Evolutionary conservation across 768 basidiomycete species (phyloP).

Genomic region (Filobasidium floriforme): DNA sequence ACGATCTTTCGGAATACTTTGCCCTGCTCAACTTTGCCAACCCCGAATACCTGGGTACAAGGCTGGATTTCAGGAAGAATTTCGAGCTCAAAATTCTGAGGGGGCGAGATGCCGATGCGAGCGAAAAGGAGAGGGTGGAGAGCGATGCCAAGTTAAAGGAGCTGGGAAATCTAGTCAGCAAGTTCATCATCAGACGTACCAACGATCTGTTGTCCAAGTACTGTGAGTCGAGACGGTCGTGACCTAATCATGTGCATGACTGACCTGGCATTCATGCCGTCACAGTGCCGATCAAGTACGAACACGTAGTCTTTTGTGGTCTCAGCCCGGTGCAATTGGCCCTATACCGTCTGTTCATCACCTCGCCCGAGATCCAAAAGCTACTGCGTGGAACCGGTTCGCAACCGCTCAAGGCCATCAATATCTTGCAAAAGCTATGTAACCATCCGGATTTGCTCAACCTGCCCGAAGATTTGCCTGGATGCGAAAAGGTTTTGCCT

Average conservation of each 20-base stretch:
- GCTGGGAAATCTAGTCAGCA: slow-evolving; percentile 73
- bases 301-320: slow-evolving; percentile 90
- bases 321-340: slow-evolving; percentile 74
- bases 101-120: slow-evolving; percentile 81
- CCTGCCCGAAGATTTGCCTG: slow-evolving; percentile 72
- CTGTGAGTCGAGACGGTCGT: slow-evolving; percentile 52
- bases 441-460: slow-evolving; percentile 89
- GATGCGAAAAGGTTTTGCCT: slow-evolving; percentile 72
- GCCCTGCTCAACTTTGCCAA: slow-evolving; percentile 88
- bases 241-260: background rate
- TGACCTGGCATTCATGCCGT: background rate
- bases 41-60: slow-evolving; percentile 77
- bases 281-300: slow-evolving; percentile 95
- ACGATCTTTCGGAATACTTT: slow-evolving; percentile 90
- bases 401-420: slow-evolving; percentile 93
- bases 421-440: slow-evolving; percentile 87
- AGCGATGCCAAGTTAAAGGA: slow-evolving; percentile 87
- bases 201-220: slow-evolving; percentile 94
- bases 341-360: slow-evolving; percentile 81
- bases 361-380: slow-evolving; percentile 84
- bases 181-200: slow-evolving; percentile 89
- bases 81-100: slow-evolving; percentile 86
- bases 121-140: slow-evolving; percentile 64
- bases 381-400: slow-evolving; percentile 77
- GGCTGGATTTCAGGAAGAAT: slow-evolving; percentile 88